A percentile compares a stretch with the other conserved stretches of the same genome.
Conservation (phyloP, 306 rosid genomes). For the Castanea sativa region DNA sequence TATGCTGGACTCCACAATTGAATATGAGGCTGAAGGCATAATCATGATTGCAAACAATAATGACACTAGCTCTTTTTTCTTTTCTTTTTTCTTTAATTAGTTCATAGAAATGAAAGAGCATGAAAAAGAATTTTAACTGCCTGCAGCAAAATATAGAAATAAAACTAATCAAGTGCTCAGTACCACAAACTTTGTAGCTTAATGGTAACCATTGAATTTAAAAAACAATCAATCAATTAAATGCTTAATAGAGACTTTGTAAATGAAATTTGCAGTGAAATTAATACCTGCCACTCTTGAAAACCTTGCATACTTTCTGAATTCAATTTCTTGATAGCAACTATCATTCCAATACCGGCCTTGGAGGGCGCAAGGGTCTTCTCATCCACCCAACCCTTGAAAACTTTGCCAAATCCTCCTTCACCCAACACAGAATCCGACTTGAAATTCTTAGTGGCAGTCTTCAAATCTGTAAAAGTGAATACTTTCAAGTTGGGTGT, state of each 20-base stretch:
- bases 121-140: not conserved
- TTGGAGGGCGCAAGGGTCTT: constrained; percentile 60
- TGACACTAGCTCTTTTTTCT: not conserved
- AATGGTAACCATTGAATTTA: too few relatives aligned
- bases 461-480: constrained; percentile 56
- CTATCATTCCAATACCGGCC: constrained; percentile 51
- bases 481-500: constrained; percentile 57
- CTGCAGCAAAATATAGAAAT: not conserved
- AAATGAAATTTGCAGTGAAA: not conserved
- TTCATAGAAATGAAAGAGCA: too few relatives aligned
- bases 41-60: not conserved
- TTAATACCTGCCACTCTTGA: constrained; percentile 78
- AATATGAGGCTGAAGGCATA: not conserved
- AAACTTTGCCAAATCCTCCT: constrained; percentile 90
- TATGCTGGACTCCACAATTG: not conserved
- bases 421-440: constrained; percentile 61
- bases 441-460: constrained; percentile 61
- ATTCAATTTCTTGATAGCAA: constrained; percentile 77
- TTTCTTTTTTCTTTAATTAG: too few relatives aligned
- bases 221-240: not conserved
- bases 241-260: not conserved
- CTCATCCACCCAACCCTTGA: constrained; percentile 80
- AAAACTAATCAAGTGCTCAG: too few relatives aligned
- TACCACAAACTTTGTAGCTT: too few relatives aligned
- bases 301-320: constrained; percentile 71